A percentile compares a stretch with the other conserved stretches of the same genome.
Conservation (phyloP, 306 rosid species). For the Argentina anserina region DNA sequence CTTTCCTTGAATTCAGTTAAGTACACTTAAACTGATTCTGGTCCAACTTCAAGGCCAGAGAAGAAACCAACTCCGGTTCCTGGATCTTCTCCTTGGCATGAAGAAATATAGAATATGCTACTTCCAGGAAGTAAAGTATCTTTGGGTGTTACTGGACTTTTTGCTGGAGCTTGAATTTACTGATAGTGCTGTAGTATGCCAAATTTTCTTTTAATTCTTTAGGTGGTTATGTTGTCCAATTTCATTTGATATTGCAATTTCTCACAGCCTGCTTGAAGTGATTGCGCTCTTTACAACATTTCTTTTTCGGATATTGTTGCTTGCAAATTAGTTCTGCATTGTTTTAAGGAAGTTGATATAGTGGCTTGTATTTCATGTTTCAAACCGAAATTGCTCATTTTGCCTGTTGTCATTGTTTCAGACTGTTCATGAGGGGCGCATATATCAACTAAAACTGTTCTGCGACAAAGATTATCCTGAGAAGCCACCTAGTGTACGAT, state of each 20-base stretch:
- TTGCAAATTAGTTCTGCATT: neutral
- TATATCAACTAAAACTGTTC: slow-evolving; percentile 93
- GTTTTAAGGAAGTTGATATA: neutral
- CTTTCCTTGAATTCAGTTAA: no score
- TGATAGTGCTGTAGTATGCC: neutral
- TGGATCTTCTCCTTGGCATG: neutral
- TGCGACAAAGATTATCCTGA: slow-evolving; percentile 99
- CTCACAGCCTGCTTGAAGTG: neutral
- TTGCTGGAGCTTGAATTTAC: neutral
- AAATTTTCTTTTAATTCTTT: neutral
- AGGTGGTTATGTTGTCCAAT: neutral
- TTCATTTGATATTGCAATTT: neutral
- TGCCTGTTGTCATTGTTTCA: slow-evolving; percentile 21
- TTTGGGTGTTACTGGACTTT: neutral
- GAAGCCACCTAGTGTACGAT: slow-evolving; percentile 95
- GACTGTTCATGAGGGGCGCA: slow-evolving; percentile 99
- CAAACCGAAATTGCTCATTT: slow-evolving; percentile 4
- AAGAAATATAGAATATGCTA: neutral
- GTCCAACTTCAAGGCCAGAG: neutral
- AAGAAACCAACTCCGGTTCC: neutral
- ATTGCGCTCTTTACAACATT: neutral
- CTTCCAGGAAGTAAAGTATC: neutral
- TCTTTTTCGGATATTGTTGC: neutral
- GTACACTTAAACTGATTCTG: neutral
- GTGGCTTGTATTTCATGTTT: neutral